These are phyloP conservation scores for Mikania micrantha DNA, from an alignment of 129 eudicot species.

Conservation along the genomic window DNA sequence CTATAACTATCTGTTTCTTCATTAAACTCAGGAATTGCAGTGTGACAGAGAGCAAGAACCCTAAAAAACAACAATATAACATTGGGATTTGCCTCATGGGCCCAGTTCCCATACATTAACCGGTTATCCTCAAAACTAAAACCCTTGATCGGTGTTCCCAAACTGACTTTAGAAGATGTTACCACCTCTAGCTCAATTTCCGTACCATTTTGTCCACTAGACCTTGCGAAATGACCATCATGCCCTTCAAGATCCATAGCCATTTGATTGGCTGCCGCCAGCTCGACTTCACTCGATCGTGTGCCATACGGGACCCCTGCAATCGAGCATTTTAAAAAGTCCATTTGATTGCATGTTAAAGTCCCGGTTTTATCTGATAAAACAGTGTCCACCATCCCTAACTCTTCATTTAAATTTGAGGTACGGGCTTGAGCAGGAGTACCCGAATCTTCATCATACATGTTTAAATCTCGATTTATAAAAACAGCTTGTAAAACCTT, in stretches of 20 bases:
- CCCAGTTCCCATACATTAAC: slow-evolving; percentile 82
- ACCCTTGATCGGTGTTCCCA: slow-evolving; percentile 49
- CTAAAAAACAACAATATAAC: slow-evolving; percentile 61
- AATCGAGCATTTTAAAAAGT: slow-evolving; percentile 88
- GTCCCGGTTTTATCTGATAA: slow-evolving; percentile 99
- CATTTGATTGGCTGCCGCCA: slow-evolving; percentile 95
- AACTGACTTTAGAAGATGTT: slow-evolving; percentile 34
- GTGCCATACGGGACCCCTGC: slow-evolving; percentile 78
- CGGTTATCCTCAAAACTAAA: slow-evolving; percentile 84
- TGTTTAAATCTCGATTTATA: slow-evolving; percentile 73
- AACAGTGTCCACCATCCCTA: slow-evolving; percentile 94
- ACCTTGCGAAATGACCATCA: slow-evolving; percentile 18
- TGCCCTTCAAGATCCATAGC: slow-evolving; percentile 77
- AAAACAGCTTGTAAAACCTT: slow-evolving; percentile 92
- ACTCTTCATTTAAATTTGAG: slow-evolving; percentile 91
- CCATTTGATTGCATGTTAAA: slow-evolving; percentile 96
- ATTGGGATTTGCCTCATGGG: slow-evolving; percentile 60
- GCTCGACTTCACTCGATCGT: slow-evolving; percentile 82
- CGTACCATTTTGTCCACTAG: slow-evolving; percentile 27
- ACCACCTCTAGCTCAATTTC: slow-evolving; percentile 70
- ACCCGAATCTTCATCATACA: slow-evolving; percentile 92
- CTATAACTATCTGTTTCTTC: slow-evolving; percentile 60
- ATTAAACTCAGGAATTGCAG: slow-evolving; percentile 88
- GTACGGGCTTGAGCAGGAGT: slow-evolving; percentile 96
- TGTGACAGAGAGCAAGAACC: slow-evolving; percentile 86